A percentile compares a stretch with the other conserved stretches of the same genome.
These are phyloP conservation scores for Orbilia blumenaviensis DNA, from an alignment of 2,329 filamentous ascomycete genomes.

Conservation along the genomic window DNA sequence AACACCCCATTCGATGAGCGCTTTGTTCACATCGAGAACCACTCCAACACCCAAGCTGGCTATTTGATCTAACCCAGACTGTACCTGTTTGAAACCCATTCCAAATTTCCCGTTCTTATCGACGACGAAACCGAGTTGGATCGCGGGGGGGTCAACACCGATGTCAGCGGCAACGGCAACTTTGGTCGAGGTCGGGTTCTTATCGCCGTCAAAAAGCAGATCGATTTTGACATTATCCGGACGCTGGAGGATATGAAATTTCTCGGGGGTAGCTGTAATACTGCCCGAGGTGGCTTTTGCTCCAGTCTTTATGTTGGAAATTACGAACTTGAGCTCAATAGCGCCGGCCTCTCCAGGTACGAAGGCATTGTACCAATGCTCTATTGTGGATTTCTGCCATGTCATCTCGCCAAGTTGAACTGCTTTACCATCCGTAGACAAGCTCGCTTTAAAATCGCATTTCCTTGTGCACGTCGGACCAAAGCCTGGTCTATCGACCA, in stretches of 20 bases:
- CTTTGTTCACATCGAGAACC: conserved; percentile 1
- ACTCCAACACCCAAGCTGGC: background rate
- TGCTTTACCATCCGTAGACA: background rate
- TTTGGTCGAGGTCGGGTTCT: background rate
- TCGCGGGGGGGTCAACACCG: background rate
- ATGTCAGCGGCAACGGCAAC: background rate
- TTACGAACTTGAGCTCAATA: background rate
- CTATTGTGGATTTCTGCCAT: background rate
- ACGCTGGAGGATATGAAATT: background rate
- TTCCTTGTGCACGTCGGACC: background rate
- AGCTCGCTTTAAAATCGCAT: background rate
- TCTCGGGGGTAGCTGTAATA: background rate
- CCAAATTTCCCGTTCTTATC: background rate
- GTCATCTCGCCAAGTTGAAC: background rate
- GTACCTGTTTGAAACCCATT: background rate
- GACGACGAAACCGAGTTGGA: background rate
- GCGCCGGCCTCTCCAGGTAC: background rate
- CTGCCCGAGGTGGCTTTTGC: background rate
- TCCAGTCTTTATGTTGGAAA: background rate
- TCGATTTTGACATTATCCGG: background rate
- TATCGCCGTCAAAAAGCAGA: background rate
- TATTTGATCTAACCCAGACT: background rate
- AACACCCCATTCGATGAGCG: conserved; percentile 12
- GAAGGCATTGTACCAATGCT: background rate
- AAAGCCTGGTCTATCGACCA: background rate